A percentile compares a stretch with the other conserved stretches of the same genome.
Evolutionary conservation across 2,329 filamentous ascomycete genomes (phyloP).

Genomic region (Sphaerulina vaccinii): DNA sequence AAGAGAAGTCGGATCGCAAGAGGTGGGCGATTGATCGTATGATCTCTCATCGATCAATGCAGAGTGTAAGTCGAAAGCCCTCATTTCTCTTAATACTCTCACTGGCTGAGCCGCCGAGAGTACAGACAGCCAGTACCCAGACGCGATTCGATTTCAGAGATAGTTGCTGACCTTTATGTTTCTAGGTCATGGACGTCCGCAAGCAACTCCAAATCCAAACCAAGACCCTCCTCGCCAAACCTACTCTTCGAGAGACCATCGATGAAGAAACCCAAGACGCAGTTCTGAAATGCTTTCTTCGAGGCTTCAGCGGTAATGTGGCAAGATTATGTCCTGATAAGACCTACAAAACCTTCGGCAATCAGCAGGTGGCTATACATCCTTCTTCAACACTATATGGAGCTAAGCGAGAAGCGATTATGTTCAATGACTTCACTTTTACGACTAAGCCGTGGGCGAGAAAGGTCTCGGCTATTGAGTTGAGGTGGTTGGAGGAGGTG

Average conservation of each 20-base stretch:
- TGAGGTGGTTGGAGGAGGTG: conserved; percentile 61
- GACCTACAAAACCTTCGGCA: conserved; percentile 52
- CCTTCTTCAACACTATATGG: conserved; percentile 61
- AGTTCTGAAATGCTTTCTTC: conserved; percentile 58
- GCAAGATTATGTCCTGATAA: conserved; percentile 48
- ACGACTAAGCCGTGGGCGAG: conserved; percentile 63
- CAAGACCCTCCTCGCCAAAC: conserved; percentile 46
- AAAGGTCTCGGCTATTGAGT: conserved; percentile 61
- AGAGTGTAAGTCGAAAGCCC: conserved; percentile 42
- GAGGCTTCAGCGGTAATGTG: conserved; percentile 60
- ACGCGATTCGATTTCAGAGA: background rate
- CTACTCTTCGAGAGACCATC: conserved; percentile 10
- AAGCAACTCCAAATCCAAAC: conserved; percentile 61
- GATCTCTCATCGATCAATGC: conserved; percentile 64
- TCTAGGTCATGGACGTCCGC: conserved; percentile 58
- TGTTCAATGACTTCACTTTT: conserved; percentile 66
- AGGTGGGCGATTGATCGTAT: conserved; percentile 60
- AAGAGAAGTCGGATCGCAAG: conserved; percentile 58
- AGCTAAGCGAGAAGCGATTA: conserved; percentile 58
- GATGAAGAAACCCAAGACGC: conserved; percentile 48
- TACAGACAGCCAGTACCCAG: background rate
- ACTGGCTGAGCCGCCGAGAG: background rate
- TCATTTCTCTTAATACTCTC: background rate
- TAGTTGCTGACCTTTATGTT: background rate
- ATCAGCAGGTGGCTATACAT: conserved; percentile 63